Evolutionary conservation across 371 early-diverging fungal species (phyloP), one percentile per base, ranked within the genome.

Genomic region (Rhizopus delemar): DNA sequence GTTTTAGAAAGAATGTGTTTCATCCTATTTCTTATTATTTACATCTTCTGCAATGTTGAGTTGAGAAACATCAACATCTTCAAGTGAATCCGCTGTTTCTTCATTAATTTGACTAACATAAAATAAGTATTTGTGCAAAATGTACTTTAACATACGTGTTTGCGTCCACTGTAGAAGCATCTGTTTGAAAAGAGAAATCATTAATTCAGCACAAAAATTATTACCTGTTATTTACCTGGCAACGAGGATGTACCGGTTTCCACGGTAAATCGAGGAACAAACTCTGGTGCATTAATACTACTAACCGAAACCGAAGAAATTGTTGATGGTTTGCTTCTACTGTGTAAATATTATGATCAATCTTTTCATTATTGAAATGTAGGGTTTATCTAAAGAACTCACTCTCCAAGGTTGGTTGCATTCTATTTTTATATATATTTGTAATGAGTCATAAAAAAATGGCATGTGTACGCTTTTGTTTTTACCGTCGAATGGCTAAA

Each of bases 401-500:
- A 87, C 86, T 69, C 74, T 71, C 82, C 87, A 28, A 86, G 86
- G 51, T 84, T 84, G 38, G 76, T 53, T 50, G 66, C 60, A 39
- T 54, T 63, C 52, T 70, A 43, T 63, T 22, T 22, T 22, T 22
- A 22, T 22, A 22, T 22, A 22, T 22, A 22, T 22, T 22, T 22
- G 22, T 22, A 22, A 22, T 22, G 22, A 22, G 22, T 22, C 22
- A 52, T 65, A 57, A 43, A 51, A n/a, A 50, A 53, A 49, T 15
- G 36, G 34, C 36, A 36, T 49, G 29, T 50, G 16, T 43, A 15
- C 29, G 28, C 31, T 36, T 28, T 16, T 11, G 11, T 51, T 35
- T 41, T 57, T 77, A 88, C 90, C 64, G 70, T 65, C 53, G 89
- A 89, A 66, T 94, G 94, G 60, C 86, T 90, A 71, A 90, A 94